These are phyloP conservation scores for Gonapodya prolifera DNA, from an alignment of 192 early-diverging fungal genomes.

Conservation along the genomic window DNA sequence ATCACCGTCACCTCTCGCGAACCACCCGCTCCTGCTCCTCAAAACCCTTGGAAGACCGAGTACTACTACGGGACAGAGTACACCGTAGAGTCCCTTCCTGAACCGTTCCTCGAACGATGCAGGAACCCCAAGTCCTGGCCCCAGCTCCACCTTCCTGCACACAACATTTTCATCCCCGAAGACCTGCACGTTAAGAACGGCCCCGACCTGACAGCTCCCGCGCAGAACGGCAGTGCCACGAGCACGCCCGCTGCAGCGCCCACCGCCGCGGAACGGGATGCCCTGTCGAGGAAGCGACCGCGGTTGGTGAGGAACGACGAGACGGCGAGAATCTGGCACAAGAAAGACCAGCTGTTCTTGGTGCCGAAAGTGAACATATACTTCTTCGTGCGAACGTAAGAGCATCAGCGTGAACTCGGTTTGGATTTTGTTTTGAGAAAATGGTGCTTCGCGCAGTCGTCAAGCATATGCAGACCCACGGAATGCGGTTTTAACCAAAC, in stretches of 20 bases:
- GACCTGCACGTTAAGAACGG: slow-evolving; percentile 55
- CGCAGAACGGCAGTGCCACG: slow-evolving; percentile 9
- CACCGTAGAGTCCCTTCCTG: slow-evolving; percentile 41
- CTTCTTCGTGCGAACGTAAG: slow-evolving; percentile 34
- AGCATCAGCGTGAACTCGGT: neutral
- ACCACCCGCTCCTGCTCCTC: neutral
- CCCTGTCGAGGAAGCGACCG: slow-evolving; percentile 27
- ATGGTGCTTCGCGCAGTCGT: slow-evolving; percentile 41
- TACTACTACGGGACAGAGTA: slow-evolving; percentile 76
- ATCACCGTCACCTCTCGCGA: neutral
- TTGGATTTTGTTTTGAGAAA: neutral
- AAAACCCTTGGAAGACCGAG: slow-evolving; percentile 39
- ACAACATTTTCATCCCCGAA: slow-evolving; percentile 77
- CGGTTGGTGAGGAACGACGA: slow-evolving; percentile 44
- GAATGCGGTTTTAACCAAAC: slow-evolving; percentile 49
- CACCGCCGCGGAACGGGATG: too few relatives aligned
- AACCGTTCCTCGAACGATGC: slow-evolving; percentile 8
- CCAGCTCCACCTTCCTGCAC: slow-evolving; percentile 47
- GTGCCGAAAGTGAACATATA: slow-evolving; percentile 75
- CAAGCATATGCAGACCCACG: slow-evolving; percentile 59
- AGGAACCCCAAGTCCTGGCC: slow-evolving; percentile 26
- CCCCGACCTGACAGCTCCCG: slow-evolving; percentile 7
- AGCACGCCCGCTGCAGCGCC: too few relatives aligned
- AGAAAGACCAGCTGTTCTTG: slow-evolving; percentile 87
- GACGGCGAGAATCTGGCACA: slow-evolving; percentile 71